A percentile compares a stretch with the other conserved stretches of the same genome.
Conservation (phyloP, 805 yeast genomes). For the Brettanomyces nanus region DNA sequence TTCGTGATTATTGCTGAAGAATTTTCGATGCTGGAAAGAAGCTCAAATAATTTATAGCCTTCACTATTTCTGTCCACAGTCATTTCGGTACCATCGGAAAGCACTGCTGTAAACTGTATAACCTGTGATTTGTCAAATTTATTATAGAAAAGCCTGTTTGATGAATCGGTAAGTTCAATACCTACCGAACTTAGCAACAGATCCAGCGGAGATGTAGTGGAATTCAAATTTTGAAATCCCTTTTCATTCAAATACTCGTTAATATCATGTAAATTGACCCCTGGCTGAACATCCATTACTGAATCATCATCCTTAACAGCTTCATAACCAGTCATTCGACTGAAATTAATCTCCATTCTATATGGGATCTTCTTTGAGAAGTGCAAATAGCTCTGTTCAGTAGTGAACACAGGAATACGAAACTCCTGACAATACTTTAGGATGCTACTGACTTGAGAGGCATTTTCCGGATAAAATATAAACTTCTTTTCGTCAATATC, state of each 20-base stretch:
- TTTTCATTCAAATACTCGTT: slow-evolving; percentile 5
- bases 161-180: slow-evolving; percentile 4
- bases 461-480: slow-evolving; percentile 14
- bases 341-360: slow-evolving; percentile 9
- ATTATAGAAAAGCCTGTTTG: slow-evolving; percentile 7
- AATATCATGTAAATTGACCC: slow-evolving; percentile 1
- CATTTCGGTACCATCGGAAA: slow-evolving; percentile 22
- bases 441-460: slow-evolving; percentile 17
- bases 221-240: neutral
- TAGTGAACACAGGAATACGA: slow-evolving; percentile 19
- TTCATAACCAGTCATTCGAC: slow-evolving; percentile 8
- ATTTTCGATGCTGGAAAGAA: slow-evolving; percentile 9
- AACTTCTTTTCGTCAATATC: slow-evolving; percentile 11
- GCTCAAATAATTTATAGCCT: slow-evolving; percentile 6
- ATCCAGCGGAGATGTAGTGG: slow-evolving; percentile 10
- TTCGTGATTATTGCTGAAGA: slow-evolving; percentile 16
- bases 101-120: slow-evolving; percentile 14
- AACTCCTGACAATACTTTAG: slow-evolving; percentile 19
- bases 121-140: slow-evolving; percentile 8
- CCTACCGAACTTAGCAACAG: slow-evolving; percentile 16
- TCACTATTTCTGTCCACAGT: slow-evolving; percentile 2
- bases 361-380: neutral
- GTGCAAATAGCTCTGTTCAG: slow-evolving; percentile 6
- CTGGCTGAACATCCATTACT: slow-evolving; percentile 4
- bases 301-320: slow-evolving; percentile 2